These are phyloP conservation scores for Rhynchospora tenuis DNA, from an alignment of 176 grass and related monocot species.

Conservation along the genomic window DNA sequence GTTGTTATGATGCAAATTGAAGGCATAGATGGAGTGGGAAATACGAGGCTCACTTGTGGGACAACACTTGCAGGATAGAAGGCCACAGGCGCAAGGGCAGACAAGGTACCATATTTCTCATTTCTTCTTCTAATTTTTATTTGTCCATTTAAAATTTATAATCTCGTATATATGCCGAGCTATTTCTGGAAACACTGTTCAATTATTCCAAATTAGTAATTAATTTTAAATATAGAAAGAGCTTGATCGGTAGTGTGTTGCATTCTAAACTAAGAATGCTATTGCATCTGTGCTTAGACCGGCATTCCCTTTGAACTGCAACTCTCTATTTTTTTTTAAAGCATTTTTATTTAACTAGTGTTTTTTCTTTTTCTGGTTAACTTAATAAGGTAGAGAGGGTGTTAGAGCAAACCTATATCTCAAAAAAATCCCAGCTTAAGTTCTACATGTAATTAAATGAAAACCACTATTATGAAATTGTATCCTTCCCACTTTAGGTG, in stretches of 20 bases:
- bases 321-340: too few relatives aligned
- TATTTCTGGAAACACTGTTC: too few relatives aligned
- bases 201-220: too few relatives aligned
- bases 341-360: too few relatives aligned
- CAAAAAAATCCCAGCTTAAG: neutral
- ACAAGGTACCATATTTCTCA: conserved; percentile 42
- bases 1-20: conserved; percentile 25
- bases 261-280: neutral
- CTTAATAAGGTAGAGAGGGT: neutral
- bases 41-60: conserved; percentile 95
- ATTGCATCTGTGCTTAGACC: neutral
- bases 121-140: neutral
- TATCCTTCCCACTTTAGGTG: too few relatives aligned
- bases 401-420: too few relatives aligned
- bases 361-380: too few relatives aligned
- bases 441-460: neutral
- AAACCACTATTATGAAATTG: neutral
- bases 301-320: too few relatives aligned
- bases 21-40: conserved; percentile 99
- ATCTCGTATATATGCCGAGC: too few relatives aligned
- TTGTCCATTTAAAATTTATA: too few relatives aligned
- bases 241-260: too few relatives aligned
- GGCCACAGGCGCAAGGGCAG: conserved; percentile 87
- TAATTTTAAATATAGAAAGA: too few relatives aligned
- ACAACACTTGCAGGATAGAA: conserved; percentile 84